Conservation (phyloP, 2,329 filamentous ascomycete genomes). For the Cladophialophora psammophila region DNA sequence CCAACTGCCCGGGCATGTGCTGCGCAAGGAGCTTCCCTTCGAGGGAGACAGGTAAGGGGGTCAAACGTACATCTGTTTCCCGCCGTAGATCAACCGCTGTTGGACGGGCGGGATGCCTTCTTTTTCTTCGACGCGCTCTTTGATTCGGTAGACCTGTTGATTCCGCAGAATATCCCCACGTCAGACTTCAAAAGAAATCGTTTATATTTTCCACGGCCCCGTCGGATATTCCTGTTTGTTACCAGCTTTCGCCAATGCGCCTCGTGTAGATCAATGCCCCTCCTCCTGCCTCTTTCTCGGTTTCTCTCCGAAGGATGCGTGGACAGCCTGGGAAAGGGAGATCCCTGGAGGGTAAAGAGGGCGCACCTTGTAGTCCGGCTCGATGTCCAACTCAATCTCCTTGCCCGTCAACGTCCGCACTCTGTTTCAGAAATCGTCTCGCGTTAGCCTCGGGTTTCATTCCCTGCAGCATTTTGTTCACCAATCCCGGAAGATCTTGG, state of each 20-base stretch:
- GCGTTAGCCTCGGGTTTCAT: conserved; percentile 1
- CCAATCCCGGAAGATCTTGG: neutral
- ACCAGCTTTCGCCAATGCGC: too few relatives aligned
- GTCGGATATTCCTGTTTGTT: neutral
- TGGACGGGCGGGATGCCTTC: conserved; percentile 97
- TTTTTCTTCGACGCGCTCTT: conserved; percentile 99
- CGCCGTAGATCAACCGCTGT: conserved; percentile 93
- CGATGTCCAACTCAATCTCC: conserved; percentile 98
- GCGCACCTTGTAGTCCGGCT: conserved; percentile 84
- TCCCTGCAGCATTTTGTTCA: neutral
- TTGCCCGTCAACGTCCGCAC: conserved; percentile 97
- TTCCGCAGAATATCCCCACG: neutral
- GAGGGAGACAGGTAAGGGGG: neutral
- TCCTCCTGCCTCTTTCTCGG: neutral
- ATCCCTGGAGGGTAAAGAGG: neutral
- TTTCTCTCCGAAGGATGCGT: neutral
- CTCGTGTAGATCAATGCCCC: too few relatives aligned
- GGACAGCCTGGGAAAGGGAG: neutral
- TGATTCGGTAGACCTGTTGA: conserved; percentile 85
- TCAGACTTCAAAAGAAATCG: neutral
- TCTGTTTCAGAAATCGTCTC: conserved; percentile 57
- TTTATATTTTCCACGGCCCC: neutral
- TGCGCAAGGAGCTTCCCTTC: too few relatives aligned
- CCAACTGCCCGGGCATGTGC: neutral
- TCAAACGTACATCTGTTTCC: conserved; percentile 87